Conservation (phyloP, 129 eudicot genomes). For the Escallonia rubra region DNA sequence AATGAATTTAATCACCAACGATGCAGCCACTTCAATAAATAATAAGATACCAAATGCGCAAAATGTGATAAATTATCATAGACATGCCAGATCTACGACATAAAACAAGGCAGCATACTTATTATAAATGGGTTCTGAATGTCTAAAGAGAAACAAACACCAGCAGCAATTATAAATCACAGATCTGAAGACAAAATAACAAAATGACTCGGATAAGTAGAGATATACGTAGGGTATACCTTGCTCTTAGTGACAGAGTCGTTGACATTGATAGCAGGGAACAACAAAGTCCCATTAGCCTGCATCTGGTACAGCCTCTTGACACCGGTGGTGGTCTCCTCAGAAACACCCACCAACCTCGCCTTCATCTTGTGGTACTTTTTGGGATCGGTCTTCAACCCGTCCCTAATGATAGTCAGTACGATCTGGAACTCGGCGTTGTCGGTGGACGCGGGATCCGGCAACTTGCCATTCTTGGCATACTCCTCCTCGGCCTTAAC, state of each 20-base stretch:
- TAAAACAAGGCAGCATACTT: not conserved
- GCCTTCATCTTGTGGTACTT: conserved; percentile 44
- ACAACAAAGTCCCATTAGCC: conserved; percentile 14
- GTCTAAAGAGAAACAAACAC: conserved; percentile 20
- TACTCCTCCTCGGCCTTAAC: conserved; percentile 25
- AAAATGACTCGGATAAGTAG: no score
- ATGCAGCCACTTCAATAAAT: no score
- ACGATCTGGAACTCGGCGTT: conserved; percentile 30
- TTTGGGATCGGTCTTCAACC: conserved; percentile 15
- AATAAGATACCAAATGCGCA: not conserved
- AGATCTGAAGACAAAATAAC: no score
- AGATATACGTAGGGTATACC: conserved; percentile 2
- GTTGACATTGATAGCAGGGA: conserved; percentile 42
- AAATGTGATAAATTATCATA: not conserved
- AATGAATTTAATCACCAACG: no score
- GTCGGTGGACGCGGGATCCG: conserved; percentile 18
- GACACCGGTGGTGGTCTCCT: conserved; percentile 27
- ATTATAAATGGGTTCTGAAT: not conserved
- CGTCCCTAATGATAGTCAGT: conserved; percentile 21
- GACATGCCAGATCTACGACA: not conserved
- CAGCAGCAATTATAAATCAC: conserved; percentile 4
- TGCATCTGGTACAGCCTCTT: conserved; percentile 30
- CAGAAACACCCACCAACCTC: conserved; percentile 37
- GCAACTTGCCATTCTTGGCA: conserved; percentile 11
- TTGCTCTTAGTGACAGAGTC: conserved; percentile 47